phyloP scores from a whole-genome alignment of 2,329 filamentous ascomycete genomes.

The Xylariaceae sp. region DNA sequence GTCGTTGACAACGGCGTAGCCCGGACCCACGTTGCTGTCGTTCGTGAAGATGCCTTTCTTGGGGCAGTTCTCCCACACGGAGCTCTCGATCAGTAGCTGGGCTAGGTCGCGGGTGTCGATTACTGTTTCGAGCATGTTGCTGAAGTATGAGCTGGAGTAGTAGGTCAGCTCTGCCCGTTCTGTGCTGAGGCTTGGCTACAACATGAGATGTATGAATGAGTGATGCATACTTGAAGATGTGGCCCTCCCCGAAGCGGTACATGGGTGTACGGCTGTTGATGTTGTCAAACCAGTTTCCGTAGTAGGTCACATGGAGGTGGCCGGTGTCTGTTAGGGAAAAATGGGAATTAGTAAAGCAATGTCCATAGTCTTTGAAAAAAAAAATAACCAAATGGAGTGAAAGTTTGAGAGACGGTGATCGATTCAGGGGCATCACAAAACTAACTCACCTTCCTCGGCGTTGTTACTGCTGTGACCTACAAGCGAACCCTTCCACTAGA shows the following conservation, averaged over 20 bases:
- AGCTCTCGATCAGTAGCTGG: conserved; percentile 21
- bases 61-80: conserved; percentile 17
- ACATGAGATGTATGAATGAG: background rate
- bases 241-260: conserved; percentile 55
- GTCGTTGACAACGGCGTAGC: conserved; percentile 34
- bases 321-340: conserved; percentile 39
- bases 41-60: conserved; percentile 34
- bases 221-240: conserved; percentile 38
- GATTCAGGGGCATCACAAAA: background rate
- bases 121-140: conserved; percentile 14
- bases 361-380: background rate
- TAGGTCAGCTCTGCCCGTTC: background rate
- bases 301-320: conserved; percentile 51
- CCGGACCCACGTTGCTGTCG: conserved; percentile 29
- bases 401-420: background rate
- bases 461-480: conserved; percentile 55
- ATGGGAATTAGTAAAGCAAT: background rate
- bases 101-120: conserved; percentile 18
- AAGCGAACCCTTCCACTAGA: conserved; percentile 56
- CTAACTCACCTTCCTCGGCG: conserved; percentile 34
- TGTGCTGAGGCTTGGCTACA: background rate
- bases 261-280: conserved; percentile 51
- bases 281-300: conserved; percentile 54
- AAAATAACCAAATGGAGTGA: background rate
- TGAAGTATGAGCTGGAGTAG: conserved; percentile 12